Evolutionary conservation across 2,329 filamentous ascomycete species (phyloP), one percentile per base, ranked within the genome.

Genomic region (Claviceps quebecensis): DNA sequence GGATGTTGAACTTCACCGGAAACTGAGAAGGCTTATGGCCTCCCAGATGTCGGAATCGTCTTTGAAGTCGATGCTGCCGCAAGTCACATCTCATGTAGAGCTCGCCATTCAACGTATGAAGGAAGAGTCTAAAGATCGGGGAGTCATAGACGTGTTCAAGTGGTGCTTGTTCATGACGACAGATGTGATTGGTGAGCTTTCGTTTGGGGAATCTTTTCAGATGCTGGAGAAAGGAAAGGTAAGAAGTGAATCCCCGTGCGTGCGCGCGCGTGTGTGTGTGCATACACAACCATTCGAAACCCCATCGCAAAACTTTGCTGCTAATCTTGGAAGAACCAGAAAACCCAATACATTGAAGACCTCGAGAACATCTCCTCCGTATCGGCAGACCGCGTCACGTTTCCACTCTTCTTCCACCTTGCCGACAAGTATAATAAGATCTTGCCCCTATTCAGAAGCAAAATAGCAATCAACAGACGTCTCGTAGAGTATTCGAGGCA

Each of bases 91-190:
- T 0, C 68, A 67, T n/a, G 63, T 70, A 0, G 57, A 63, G 0
- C 54, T 73, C 9, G 61, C 72, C 0, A 64, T 79, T 1, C 36
- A 66, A 2, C 64, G 62, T 45, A 77, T 80, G 22, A 59, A 54
- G 0, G 60, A 68, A 17, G 74, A 79, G 46, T 66, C 70, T 53
- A 52, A 61, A 19, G 48, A 51, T 0, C 58, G 59, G 0, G 67
- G 70, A 0, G 61, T 54, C 0, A 65, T 63, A 0, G 75, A 81
- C 53, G 60, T 79, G 0, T 67, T 69, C 52, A 77, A 77, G 52
- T 80, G 76, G 76, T 75, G 68, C 63, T 59, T 71, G 6, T 77
- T 76, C 49, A 70, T 78, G 67, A 62, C 75, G 0, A 76, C 75
- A 0, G 77, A 81, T 56, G 61, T 77, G 1, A 75, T 79, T 48